Evolutionary conservation across 176 grass and related monocot species (phyloP).

Genomic region (Carex myosuroides): DNA sequence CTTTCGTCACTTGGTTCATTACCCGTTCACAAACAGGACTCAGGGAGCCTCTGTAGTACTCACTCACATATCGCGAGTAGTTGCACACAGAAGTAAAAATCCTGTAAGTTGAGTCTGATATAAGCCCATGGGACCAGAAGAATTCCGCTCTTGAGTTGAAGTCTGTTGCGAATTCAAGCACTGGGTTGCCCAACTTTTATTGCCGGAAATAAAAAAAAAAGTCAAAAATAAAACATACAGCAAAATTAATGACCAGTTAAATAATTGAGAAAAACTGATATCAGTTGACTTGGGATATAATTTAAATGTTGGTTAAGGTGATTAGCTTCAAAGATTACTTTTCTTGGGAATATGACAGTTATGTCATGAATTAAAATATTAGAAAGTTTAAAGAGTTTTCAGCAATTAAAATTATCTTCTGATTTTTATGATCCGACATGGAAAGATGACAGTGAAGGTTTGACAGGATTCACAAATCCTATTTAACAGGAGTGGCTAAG

Average conservation of each 20-base stretch:
- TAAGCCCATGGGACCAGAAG: constrained; percentile 96
- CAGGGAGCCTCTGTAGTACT: constrained; percentile 84
- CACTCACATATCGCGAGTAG: constrained; percentile 87
- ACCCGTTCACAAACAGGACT: constrained; percentile 60
- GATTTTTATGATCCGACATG: not conserved
- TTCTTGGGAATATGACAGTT: not conserved
- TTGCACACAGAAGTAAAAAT: constrained; percentile 82
- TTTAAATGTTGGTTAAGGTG: not conserved
- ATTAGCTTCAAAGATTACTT: not conserved
- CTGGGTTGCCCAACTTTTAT: constrained; percentile 75
- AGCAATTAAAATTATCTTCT: not conserved
- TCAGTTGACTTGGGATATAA: not conserved
- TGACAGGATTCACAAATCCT: not conserved
- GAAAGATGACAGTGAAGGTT: not conserved
- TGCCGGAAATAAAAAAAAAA: not conserved
- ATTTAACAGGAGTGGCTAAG: not conserved
- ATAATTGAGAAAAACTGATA: not conserved
- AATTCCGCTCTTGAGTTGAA: constrained; percentile 95
- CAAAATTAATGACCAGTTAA: not conserved
- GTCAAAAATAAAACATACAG: not conserved
- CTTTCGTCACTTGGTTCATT: constrained; percentile 86
- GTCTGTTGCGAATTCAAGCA: constrained; percentile 81
- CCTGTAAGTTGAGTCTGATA: constrained; percentile 83
- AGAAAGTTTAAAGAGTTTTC: not conserved
- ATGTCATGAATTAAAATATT: not conserved